Evolutionary conservation across 2,329 filamentous ascomycete species (phyloP).

Genomic region (Apiospora sp.): DNA sequence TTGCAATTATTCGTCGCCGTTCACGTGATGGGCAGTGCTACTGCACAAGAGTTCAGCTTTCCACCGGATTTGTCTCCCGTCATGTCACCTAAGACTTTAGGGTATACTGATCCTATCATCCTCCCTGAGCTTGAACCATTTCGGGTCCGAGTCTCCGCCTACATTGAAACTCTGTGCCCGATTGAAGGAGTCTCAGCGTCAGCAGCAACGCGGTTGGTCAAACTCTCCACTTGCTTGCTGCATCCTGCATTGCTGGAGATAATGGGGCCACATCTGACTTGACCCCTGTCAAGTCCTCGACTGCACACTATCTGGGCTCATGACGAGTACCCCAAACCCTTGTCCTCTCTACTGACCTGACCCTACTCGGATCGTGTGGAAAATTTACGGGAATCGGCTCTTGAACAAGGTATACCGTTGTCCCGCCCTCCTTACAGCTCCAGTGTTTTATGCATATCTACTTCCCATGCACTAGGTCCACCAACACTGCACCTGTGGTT

Average conservation of each 20-base stretch:
- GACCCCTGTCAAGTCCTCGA: slow-evolving; percentile 7
- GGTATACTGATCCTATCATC: slow-evolving; percentile 18
- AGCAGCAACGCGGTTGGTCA: slow-evolving; percentile 15
- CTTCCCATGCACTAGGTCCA: slow-evolving; percentile 9
- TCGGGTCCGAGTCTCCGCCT: slow-evolving; percentile 12
- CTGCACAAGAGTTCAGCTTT: slow-evolving; percentile 11
- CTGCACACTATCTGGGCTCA: background rate
- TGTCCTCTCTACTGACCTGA: background rate
- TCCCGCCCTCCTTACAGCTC: slow-evolving; percentile 13
- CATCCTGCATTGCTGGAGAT: slow-evolving; percentile 15
- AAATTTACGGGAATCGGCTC: slow-evolving; percentile 14
- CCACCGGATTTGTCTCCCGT: slow-evolving; percentile 5
- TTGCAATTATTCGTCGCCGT: background rate
- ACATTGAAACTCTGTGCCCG: slow-evolving; percentile 7
- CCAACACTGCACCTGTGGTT: background rate
- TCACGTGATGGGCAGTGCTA: slow-evolving; percentile 2
- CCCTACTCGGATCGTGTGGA: slow-evolving; percentile 2
- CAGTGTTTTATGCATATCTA: slow-evolving; percentile 18
- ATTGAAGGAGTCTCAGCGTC: slow-evolving; percentile 17
- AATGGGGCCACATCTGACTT: slow-evolving; percentile 13
- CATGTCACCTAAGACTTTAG: background rate
- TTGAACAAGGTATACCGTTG: slow-evolving; percentile 3
- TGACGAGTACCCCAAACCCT: background rate
- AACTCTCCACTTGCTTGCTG: slow-evolving; percentile 10
- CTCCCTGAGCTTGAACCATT: slow-evolving; percentile 15